phyloP scores from a whole-genome alignment of 257 asterid species.

The Scutellaria barbata region DNA sequence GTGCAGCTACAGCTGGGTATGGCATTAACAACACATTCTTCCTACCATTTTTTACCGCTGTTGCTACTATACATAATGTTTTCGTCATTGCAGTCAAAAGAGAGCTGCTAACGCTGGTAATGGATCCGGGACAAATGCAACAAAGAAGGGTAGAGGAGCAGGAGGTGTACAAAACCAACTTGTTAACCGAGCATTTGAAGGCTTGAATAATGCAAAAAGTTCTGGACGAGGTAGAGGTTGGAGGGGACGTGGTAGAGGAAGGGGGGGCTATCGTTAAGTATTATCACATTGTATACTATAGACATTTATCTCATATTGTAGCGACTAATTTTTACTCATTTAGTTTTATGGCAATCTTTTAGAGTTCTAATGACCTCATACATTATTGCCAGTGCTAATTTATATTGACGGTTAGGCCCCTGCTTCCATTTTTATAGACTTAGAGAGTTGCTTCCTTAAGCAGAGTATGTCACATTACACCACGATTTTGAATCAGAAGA shows the following conservation, averaged over 20 bases:
- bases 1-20: slow-evolving; percentile 43
- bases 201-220: slow-evolving; percentile 50
- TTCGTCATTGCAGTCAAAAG: slow-evolving; percentile 59
- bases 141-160: slow-evolving; percentile 72
- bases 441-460: no score
- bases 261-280: slow-evolving; percentile 47
- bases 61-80: neutral
- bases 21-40: slow-evolving; percentile 50
- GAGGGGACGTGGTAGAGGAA: slow-evolving; percentile 62
- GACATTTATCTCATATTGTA: slow-evolving; percentile 29
- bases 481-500: no score
- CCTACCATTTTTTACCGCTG: neutral
- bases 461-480: no score
- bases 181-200: slow-evolving; percentile 75
- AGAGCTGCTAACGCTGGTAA: slow-evolving; percentile 49
- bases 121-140: slow-evolving; percentile 50
- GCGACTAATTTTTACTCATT: slow-evolving; percentile 23
- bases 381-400: neutral
- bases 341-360: slow-evolving; percentile 5
- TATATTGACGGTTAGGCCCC: neutral
- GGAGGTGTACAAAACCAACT: slow-evolving; percentile 75
- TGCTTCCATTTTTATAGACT: neutral
- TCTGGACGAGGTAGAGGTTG: slow-evolving; percentile 69
- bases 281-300: slow-evolving; percentile 36
- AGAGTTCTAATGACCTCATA: neutral